Evolutionary conservation across 2,329 filamentous ascomycete species (phyloP).

Genomic region (Tolypocladium album): DNA sequence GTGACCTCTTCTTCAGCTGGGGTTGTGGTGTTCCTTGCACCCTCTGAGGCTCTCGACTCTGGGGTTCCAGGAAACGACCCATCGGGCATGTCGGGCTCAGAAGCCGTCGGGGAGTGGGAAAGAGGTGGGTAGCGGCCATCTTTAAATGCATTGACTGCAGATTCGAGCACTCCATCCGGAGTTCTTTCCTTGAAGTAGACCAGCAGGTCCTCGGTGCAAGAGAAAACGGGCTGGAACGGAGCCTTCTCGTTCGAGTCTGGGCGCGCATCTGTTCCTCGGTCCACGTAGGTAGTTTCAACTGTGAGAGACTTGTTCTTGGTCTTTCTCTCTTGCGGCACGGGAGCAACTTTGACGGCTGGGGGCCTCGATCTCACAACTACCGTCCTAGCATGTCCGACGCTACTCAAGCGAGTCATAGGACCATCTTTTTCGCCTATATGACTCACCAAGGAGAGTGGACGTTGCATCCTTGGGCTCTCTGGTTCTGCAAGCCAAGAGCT

Average conservation of each 20-base stretch:
- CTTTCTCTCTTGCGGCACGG: constrained; percentile 18
- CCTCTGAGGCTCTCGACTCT: constrained; percentile 1
- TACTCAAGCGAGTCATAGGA: constrained; percentile 11
- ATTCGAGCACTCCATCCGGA: constrained; percentile 30
- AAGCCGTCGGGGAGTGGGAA: constrained; percentile 10
- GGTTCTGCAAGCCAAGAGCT: constrained; percentile 9
- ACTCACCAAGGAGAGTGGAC: constrained; percentile 16
- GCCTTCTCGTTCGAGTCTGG: constrained; percentile 9
- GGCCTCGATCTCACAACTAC: constrained; percentile 18
- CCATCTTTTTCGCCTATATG: constrained; percentile 11
- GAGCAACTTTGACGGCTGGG: constrained; percentile 16
- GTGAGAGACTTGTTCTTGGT: constrained; percentile 14
- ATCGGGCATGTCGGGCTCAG: constrained; percentile 9
- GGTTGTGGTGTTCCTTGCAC: neutral
- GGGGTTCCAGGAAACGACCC: constrained; percentile 15
- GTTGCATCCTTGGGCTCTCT: constrained; percentile 7
- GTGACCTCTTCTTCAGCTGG: neutral
- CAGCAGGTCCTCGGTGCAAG: constrained; percentile 44
- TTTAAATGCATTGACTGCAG: constrained; percentile 34
- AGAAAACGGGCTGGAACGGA: constrained; percentile 33
- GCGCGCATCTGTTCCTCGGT: constrained; percentile 28
- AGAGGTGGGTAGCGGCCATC: constrained; percentile 15
- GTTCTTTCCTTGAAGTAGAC: constrained; percentile 39
- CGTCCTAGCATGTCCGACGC: constrained; percentile 17
- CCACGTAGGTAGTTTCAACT: constrained; percentile 20